Conservation (phyloP, 768 basidiomycete genomes). For the Kwoniella bestiolae region DNA sequence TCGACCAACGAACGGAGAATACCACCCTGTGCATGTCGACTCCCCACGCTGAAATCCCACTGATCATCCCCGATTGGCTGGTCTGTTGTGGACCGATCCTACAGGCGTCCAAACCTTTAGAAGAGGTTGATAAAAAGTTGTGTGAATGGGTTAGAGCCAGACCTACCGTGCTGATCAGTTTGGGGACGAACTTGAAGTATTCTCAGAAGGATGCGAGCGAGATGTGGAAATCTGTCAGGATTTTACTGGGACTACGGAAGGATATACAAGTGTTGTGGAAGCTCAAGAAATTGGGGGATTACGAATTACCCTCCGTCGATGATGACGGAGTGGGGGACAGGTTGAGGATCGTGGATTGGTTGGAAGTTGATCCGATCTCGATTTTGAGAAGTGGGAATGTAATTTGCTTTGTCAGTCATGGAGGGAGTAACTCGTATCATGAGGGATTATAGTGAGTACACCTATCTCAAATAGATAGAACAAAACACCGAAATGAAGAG, state of each 20-base stretch:
- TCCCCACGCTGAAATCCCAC: conserved; percentile 29
- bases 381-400: conserved; percentile 34
- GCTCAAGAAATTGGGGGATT: conserved; percentile 22
- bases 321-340: conserved; percentile 17
- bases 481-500: neutral
- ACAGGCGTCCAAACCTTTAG: conserved; percentile 2
- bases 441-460: conserved; percentile 16
- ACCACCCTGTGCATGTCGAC: conserved; percentile 29
- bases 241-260: conserved; percentile 20
- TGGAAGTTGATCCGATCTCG: conserved; percentile 27
- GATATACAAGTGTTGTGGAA: conserved; percentile 40
- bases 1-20: neutral
- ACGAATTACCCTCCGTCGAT: neutral
- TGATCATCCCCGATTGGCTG: conserved; percentile 20
- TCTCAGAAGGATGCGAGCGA: conserved; percentile 11
- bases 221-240: conserved; percentile 15
- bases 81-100: conserved; percentile 37
- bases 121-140: conserved; percentile 26
- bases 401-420: conserved; percentile 10
- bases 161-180: conserved; percentile 28
- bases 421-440: conserved; percentile 26
- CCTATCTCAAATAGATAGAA: neutral
- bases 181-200: conserved; percentile 28
- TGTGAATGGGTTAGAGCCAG: conserved; percentile 20
- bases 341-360: conserved; percentile 34